Evolutionary conservation across 345 rosid genomes (phyloP).

Genomic region (Dimocarpus longan): DNA sequence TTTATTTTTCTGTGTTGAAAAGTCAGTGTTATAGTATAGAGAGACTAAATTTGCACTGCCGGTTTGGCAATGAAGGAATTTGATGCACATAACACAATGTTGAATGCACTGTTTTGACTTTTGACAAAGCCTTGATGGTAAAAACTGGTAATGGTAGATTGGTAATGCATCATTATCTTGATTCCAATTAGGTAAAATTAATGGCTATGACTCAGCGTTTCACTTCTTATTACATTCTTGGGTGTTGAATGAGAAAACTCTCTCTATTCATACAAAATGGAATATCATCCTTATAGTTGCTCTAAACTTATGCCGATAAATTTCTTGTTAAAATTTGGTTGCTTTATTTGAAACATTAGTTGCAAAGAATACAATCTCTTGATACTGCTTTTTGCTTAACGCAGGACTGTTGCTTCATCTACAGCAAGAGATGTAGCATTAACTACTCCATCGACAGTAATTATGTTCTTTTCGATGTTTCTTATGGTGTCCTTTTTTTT

Average conservation of each 20-base stretch:
- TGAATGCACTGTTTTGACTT: neutral
- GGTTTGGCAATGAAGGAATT: neutral
- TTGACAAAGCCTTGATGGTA: neutral
- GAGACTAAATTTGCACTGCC: too few species aligned
- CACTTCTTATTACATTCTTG: too few species aligned
- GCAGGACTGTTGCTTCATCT: conserved; percentile 21
- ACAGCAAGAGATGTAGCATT: conserved; percentile 15
- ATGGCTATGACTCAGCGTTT: neutral
- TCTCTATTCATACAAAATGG: neutral
- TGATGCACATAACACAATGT: neutral
- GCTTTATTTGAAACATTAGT: neutral
- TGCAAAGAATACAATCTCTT: neutral
- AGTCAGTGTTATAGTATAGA: too few species aligned
- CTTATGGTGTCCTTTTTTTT: neutral
- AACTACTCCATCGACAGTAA: conserved; percentile 4
- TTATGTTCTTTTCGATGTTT: neutral
- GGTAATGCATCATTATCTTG: neutral
- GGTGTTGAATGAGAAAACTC: neutral
- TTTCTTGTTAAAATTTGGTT: neutral
- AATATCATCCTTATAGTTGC: neutral
- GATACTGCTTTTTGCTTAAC: neutral
- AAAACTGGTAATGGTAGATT: neutral
- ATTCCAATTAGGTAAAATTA: neutral
- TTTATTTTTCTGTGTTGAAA: too few species aligned
- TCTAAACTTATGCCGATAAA: neutral